Percentiles rank a stretch among this genome's conserved stretches.
phyloP scores from a whole-genome alignment of 2,329 filamentous ascomycete species.

The Metarhizium rileyi region DNA sequence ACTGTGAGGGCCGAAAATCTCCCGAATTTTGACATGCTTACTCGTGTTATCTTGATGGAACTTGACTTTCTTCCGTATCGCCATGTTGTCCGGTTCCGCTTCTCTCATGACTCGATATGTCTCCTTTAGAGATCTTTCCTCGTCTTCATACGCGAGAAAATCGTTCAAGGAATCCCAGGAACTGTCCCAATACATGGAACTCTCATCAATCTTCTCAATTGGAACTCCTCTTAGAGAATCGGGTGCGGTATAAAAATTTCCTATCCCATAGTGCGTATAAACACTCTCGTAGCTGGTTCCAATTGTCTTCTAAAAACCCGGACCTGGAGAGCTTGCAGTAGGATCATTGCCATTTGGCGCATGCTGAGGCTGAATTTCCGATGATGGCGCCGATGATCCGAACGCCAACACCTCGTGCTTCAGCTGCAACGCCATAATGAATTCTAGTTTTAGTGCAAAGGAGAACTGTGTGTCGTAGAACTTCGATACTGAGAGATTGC shows the following conservation, averaged over 20 bases:
- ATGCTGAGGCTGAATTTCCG: not conserved
- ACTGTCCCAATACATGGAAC: slow-evolving; percentile 19
- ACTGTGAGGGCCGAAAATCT: slow-evolving; percentile 21
- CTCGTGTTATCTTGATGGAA: slow-evolving; percentile 21
- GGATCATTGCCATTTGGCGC: too few species aligned
- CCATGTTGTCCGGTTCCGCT: slow-evolving; percentile 7
- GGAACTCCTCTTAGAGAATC: slow-evolving; percentile 17
- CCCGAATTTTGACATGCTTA: slow-evolving; percentile 23
- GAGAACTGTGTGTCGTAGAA: too few species aligned
- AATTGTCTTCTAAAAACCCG: slow-evolving; percentile 11
- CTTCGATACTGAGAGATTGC: too few species aligned
- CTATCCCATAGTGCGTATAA: slow-evolving; percentile 14
- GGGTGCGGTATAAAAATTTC: slow-evolving; percentile 15
- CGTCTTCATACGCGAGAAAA: slow-evolving; percentile 17
- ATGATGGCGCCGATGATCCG: not conserved
- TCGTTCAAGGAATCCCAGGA: slow-evolving; percentile 21
- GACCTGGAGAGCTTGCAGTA: not conserved
- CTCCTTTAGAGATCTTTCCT: slow-evolving; percentile 14
- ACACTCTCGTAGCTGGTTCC: slow-evolving; percentile 9
- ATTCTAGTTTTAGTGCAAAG: not conserved
- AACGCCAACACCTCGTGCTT: not conserved
- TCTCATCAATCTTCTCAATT: slow-evolving; percentile 18
- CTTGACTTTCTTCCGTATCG: slow-evolving; percentile 11
- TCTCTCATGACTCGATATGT: not conserved
- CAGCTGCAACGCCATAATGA: not conserved